A percentile compares a stretch with the other conserved stretches of the same genome.
phyloP scores from a whole-genome alignment of 805 yeast species.

The Candida verbasci region DNA sequence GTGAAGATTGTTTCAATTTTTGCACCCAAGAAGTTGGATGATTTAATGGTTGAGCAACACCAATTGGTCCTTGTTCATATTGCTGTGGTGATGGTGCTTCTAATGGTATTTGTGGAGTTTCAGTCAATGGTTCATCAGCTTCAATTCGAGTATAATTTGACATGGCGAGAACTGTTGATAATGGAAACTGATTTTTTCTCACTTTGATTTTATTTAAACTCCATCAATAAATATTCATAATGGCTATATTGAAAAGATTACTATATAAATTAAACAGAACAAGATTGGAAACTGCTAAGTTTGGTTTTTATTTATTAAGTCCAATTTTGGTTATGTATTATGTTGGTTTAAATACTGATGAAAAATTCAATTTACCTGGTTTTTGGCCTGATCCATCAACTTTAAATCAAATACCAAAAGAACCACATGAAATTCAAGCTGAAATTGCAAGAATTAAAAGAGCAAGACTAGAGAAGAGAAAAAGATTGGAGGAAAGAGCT shows the following conservation, averaged over 20 bases:
- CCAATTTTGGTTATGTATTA: slow-evolving; percentile 93
- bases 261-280: slow-evolving; percentile 37
- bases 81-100: slow-evolving; percentile 7
- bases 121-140: slow-evolving; percentile 8
- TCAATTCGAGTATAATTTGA: slow-evolving; percentile 27
- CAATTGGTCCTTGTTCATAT: slow-evolving; percentile 2
- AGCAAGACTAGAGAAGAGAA: slow-evolving; percentile 69
- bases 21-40: slow-evolving; percentile 14
- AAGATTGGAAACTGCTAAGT: slow-evolving; percentile 47
- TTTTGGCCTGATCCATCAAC: slow-evolving; percentile 97
- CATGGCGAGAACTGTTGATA: not conserved
- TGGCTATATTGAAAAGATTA: slow-evolving; percentile 17
- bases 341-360: slow-evolving; percentile 86
- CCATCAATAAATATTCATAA: slow-evolving; percentile 17
- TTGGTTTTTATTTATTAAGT: slow-evolving; percentile 77
- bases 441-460: slow-evolving; percentile 84
- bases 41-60: slow-evolving; percentile 1
- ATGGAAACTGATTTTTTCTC: not conserved
- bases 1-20: slow-evolving; percentile 63
- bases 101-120: slow-evolving; percentile 4
- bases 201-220: not conserved
- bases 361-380: slow-evolving; percentile 84
- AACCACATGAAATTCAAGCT: slow-evolving; percentile 85
- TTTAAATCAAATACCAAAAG: slow-evolving; percentile 86
- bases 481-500: slow-evolving; percentile 68